Base-by-base conservation (phyloP, 768 basidiomycete species). In the Leccinum variicolor region DNA sequence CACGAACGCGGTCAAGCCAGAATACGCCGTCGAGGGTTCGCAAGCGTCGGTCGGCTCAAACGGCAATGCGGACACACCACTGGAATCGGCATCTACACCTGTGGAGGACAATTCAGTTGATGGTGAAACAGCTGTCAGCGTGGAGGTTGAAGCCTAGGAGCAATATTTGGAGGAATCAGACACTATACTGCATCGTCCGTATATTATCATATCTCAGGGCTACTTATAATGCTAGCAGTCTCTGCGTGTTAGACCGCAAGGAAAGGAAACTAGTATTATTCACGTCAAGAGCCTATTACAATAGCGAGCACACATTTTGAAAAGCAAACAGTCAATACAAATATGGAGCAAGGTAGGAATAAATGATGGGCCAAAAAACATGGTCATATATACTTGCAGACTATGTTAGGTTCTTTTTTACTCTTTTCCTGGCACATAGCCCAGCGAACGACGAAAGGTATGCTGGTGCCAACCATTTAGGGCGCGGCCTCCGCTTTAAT, bases 401-500 rank as follows among this genome's bases (percentile, higher is more conserved):
- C 67, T 62, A 66, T 60, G 61, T 70, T 66, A 71, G 66, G 43
- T 55, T 71, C 46, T 47, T 67, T 41, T 41, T 41, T n/a, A 19
- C 39, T 41, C n/a, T 41, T 41, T n/a, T 3, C 17, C 70, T n/a
- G n/a, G n/a, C 59, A 62, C 65, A 62, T 62, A 71, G 59, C 62
- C 61, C 50, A 61, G 47, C n/a, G 34, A 66, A 72, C 55, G 55
- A 69, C 60, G 36, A 56, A 59, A 62, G 56, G 55, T 64, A 62
- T 64, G 61, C 25, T 60, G 55, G 58, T 60, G 56, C 57, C 50
- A 41, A 55, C 57, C 57, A 23, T 61, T 70, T 66, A 74, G 62
- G 76, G 65, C 54, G 61, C 63, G 64, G 79, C 79, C 73, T 91
- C 89, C 48, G 85, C 74, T 77, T 90, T 90, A 59, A 88, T 83